phyloP scores from a whole-genome alignment of 352 stramenopile genomes.

The Salisapilia sapeloensis region DNA sequence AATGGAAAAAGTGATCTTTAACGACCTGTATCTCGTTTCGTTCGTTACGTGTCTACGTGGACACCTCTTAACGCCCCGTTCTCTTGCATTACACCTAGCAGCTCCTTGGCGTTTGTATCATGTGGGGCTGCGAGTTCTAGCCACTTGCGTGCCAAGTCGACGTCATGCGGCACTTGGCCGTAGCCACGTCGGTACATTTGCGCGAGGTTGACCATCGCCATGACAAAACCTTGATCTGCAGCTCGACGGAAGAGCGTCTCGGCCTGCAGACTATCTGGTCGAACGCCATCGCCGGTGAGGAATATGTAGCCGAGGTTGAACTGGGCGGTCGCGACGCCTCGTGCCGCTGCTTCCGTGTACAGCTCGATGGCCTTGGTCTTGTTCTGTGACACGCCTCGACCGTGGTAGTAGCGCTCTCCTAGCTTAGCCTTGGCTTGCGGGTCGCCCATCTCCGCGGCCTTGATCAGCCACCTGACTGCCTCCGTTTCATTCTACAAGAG shows the following conservation, averaged over 20 bases:
- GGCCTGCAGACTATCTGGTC: slow-evolving; percentile 32
- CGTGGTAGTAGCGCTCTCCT: slow-evolving; percentile 55
- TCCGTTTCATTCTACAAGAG: slow-evolving; percentile 36
- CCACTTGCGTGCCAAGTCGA: slow-evolving; percentile 51
- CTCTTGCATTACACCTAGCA: slow-evolving; percentile 22
- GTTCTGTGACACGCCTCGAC: slow-evolving; percentile 32
- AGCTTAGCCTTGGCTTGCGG: slow-evolving; percentile 54
- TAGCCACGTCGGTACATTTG: slow-evolving; percentile 71
- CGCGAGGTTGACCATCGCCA: slow-evolving; percentile 78
- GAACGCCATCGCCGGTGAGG: slow-evolving; percentile 43
- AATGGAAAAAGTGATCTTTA: too few relatives aligned
- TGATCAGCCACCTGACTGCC: slow-evolving; percentile 51
- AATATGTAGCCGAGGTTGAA: slow-evolving; percentile 69
- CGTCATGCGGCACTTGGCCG: slow-evolving; percentile 37
- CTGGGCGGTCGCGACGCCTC: slow-evolving; percentile 40
- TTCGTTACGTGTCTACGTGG: too few relatives aligned
- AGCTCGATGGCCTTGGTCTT: slow-evolving; percentile 31
- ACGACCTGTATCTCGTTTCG: too few relatives aligned
- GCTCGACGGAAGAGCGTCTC: slow-evolving; percentile 57
- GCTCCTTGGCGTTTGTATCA: slow-evolving; percentile 61
- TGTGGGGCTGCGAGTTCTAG: slow-evolving; percentile 54
- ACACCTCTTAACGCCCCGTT: too few relatives aligned
- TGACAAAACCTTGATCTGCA: slow-evolving; percentile 64
- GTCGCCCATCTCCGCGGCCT: slow-evolving; percentile 57
- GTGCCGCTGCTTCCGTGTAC: slow-evolving; percentile 47